Evolutionary conservation across 2,329 filamentous ascomycete genomes (phyloP), one percentile per base, ranked within the genome.

Genomic region (Lasiodiplodia theobromae): DNA sequence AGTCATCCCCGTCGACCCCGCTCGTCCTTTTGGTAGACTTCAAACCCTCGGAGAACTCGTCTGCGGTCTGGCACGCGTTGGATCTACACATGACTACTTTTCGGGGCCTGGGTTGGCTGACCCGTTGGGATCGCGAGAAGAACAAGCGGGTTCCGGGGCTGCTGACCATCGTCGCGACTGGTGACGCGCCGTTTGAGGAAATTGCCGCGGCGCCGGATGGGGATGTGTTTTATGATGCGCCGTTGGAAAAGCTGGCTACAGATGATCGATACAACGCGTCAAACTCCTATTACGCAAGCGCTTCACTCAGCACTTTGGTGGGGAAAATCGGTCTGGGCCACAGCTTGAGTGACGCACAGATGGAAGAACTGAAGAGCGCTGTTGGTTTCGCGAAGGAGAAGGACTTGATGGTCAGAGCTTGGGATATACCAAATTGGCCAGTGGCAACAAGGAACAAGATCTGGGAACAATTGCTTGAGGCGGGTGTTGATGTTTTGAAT

Each of bases 401-500:
- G 23, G 88, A 88, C 0, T 77, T 91, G 58, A 85, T 86, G 72
- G 84, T 83, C 4, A 77, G 88, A 67, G 90, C 89, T 73, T 91
- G 88, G 88, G 85, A 86, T 28, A 77, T 86, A 11, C 88, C 88
- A 0, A 76, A 76, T 18, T 89, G 87, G 87, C 88, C 88, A 1
- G 73, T 86, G 7, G 79, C 80, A 21, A 73, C 85, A 49, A 80
- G 88, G 58, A 86, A 89, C 73, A 80, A 82, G 62, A 78, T 90
- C 10, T 90, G 88, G 88, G 79, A 83, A 65, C 78, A 83, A 1
- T 73, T 91, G 40, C 74, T 86, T 12, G 76, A 81, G n/a, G 86
- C 88, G 71, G 88, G 86, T 0, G 85, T 87, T 4, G 88, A 89
- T 74, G 77, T 89, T 54, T 73, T 91, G 64, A 90, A 89, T 74